Evolutionary conservation across 805 yeast species (phyloP).

Genomic region (Ogataea kodamae): DNA sequence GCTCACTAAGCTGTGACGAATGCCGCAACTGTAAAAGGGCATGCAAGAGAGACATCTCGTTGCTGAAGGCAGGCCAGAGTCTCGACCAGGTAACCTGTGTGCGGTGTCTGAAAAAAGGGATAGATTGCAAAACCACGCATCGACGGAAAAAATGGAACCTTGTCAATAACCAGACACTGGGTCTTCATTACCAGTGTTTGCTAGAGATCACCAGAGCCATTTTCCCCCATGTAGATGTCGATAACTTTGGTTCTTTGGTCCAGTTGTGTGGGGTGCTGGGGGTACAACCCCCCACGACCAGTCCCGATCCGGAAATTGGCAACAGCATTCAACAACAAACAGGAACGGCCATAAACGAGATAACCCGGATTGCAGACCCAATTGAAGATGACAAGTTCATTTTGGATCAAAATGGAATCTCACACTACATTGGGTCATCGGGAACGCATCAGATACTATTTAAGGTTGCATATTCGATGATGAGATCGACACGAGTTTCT

Average conservation of each 20-base stretch:
- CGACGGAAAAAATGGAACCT: conserved; percentile 1
- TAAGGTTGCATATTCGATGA: conserved; percentile 2
- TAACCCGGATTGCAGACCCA: not conserved
- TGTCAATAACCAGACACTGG: conserved; percentile 1
- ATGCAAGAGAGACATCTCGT: conserved; percentile 1
- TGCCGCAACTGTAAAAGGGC: conserved; percentile 2
- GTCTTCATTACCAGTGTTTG: conserved; percentile 3
- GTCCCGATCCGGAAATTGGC: not conserved
- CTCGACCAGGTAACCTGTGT: not conserved
- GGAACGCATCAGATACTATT: conserved; percentile 2
- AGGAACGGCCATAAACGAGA: not conserved
- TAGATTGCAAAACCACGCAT: conserved; percentile 5
- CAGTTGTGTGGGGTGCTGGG: not conserved
- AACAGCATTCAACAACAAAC: not conserved
- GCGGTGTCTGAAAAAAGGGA: conserved; percentile 1
- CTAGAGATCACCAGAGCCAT: conserved; percentile 1
- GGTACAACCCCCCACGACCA: not conserved
- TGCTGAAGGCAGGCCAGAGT: not conserved
- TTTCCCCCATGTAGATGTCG: conserved; percentile 3
- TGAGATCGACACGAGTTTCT: conserved; percentile 1
- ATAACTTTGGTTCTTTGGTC: conserved; percentile 1
- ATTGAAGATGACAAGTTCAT: conserved; percentile 4
- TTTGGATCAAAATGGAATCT: conserved; percentile 2
- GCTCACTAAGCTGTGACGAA: conserved; percentile 3
- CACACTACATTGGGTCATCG: conserved; percentile 4